Conservation (phyloP, 768 basidiomycete species). For the Agaricus bisporus region DNA sequence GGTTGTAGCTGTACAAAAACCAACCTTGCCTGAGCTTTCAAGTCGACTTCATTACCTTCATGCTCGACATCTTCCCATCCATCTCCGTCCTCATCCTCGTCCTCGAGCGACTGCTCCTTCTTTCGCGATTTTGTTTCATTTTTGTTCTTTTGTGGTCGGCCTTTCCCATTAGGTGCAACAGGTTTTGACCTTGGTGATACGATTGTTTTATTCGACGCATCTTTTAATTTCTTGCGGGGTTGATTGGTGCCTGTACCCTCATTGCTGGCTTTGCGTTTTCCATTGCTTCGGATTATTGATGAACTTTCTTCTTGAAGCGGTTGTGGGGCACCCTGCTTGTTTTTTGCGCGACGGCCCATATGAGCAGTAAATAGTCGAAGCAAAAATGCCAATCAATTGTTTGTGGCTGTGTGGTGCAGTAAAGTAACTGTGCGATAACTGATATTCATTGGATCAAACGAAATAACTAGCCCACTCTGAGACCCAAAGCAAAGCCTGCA, state of each 20-base stretch:
- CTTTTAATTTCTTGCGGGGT: slow-evolving; percentile 44
- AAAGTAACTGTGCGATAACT: neutral
- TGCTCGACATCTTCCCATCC: slow-evolving; percentile 58
- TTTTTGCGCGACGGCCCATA: slow-evolving; percentile 84
- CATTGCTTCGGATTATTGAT: slow-evolving; percentile 45
- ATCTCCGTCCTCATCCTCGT: slow-evolving; percentile 31
- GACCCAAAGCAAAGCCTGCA: slow-evolving; percentile 74
- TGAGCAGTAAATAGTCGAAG: neutral
- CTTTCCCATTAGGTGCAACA: slow-evolving; percentile 12
- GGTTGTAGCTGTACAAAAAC: slow-evolving; percentile 3
- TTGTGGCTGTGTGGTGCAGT: slow-evolving; percentile 8
- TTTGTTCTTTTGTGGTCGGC: slow-evolving; percentile 13
- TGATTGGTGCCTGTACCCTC: slow-evolving; percentile 30
- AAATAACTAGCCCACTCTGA: slow-evolving; percentile 63
- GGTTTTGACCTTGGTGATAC: slow-evolving; percentile 17
- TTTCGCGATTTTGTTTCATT: neutral
- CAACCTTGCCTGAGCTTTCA: slow-evolving; percentile 38
- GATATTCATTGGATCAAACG: neutral
- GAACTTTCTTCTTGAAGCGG: slow-evolving; percentile 40
- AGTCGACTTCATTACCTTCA: slow-evolving; percentile 30
- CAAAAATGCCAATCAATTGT: slow-evolving; percentile 8
- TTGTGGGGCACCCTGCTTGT: slow-evolving; percentile 72
- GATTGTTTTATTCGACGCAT: slow-evolving; percentile 32
- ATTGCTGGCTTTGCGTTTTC: slow-evolving; percentile 65
- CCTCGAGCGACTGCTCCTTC: slow-evolving; percentile 10